Evolutionary conservation across 768 basidiomycete species (phyloP).

Genomic region (Suillus ampliporus): DNA sequence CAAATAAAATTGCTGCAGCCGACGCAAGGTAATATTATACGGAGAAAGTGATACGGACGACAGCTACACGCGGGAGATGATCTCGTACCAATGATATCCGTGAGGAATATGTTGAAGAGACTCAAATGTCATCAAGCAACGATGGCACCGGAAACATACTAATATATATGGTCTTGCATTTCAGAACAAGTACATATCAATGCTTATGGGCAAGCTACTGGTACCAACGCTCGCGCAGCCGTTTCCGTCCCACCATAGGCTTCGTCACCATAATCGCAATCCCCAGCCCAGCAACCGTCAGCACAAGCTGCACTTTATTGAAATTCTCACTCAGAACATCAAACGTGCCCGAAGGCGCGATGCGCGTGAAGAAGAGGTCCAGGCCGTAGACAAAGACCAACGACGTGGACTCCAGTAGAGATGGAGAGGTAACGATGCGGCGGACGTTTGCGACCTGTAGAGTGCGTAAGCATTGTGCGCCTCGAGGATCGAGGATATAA

Average conservation of each 20-base stretch:
- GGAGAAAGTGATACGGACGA: no score
- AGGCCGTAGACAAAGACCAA: slow-evolving; percentile 86
- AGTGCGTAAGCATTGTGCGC: slow-evolving; percentile 2
- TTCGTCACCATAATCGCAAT: slow-evolving; percentile 80
- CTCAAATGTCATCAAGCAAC: no score
- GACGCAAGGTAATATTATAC: no score
- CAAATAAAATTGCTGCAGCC: no score
- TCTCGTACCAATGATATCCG: no score
- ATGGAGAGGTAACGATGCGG: slow-evolving; percentile 76
- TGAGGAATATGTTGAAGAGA: no score
- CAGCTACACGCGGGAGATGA: no score
- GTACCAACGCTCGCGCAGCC: slow-evolving; percentile 77
- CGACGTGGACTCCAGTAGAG: slow-evolving; percentile 91
- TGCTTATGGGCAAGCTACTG: neutral
- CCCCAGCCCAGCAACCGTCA: slow-evolving; percentile 76
- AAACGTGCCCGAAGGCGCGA: slow-evolving; percentile 88
- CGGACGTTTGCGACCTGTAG: slow-evolving; percentile 72
- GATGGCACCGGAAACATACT: no score
- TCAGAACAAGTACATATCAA: neutral
- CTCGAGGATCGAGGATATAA: slow-evolving; percentile 26
- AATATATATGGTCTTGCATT: neutral
- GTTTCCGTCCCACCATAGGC: slow-evolving; percentile 80
- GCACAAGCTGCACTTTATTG: slow-evolving; percentile 89
- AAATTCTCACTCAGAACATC: slow-evolving; percentile 92
- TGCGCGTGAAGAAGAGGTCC: slow-evolving; percentile 87